Evolutionary conservation across 1,284 basidiomycete species (phyloP).

Genomic region (Flammula alnicola): DNA sequence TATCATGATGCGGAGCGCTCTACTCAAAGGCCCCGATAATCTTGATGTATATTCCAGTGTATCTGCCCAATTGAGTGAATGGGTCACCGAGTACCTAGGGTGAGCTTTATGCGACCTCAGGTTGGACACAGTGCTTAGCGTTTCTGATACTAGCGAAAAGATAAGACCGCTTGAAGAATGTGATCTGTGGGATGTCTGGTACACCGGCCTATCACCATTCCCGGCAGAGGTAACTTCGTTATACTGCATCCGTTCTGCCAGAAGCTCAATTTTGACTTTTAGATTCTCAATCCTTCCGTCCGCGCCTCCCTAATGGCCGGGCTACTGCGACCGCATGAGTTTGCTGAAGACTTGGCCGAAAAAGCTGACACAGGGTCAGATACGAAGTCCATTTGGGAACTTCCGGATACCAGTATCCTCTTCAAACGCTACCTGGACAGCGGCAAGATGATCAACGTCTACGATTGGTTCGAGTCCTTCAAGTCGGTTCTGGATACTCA

Average conservation of each 20-base stretch:
- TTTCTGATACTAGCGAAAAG: slow-evolving; percentile 48
- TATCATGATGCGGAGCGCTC: slow-evolving; percentile 28
- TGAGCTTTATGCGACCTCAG: no score
- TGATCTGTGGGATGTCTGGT: slow-evolving; percentile 73
- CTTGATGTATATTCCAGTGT: slow-evolving; percentile 16
- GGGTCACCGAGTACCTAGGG: slow-evolving; percentile 57
- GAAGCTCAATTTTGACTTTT: slow-evolving; percentile 6
- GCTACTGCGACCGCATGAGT: slow-evolving; percentile 62
- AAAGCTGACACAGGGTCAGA: slow-evolving; percentile 19
- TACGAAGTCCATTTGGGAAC: slow-evolving; percentile 44
- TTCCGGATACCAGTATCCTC: slow-evolving; percentile 75
- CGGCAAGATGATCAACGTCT: slow-evolving; percentile 78
- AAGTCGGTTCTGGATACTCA: slow-evolving; percentile 63
- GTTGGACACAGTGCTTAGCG: no score
- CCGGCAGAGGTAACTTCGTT: slow-evolving; percentile 65
- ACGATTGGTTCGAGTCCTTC: slow-evolving; percentile 83
- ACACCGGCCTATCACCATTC: slow-evolving; percentile 63
- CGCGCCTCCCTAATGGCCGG: slow-evolving; percentile 63
- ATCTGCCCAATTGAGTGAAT: slow-evolving; percentile 40
- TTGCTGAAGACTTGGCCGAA: slow-evolving; percentile 28
- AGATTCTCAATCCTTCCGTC: slow-evolving; percentile 74
- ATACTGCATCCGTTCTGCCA: slow-evolving; percentile 1
- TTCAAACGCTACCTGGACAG: slow-evolving; percentile 76
- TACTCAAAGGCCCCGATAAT: slow-evolving; percentile 26
- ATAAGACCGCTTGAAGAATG: slow-evolving; percentile 52